Evolutionary conservation across 176 grass and related monocot genomes (phyloP).

Genomic region (Eleusine coracana): DNA sequence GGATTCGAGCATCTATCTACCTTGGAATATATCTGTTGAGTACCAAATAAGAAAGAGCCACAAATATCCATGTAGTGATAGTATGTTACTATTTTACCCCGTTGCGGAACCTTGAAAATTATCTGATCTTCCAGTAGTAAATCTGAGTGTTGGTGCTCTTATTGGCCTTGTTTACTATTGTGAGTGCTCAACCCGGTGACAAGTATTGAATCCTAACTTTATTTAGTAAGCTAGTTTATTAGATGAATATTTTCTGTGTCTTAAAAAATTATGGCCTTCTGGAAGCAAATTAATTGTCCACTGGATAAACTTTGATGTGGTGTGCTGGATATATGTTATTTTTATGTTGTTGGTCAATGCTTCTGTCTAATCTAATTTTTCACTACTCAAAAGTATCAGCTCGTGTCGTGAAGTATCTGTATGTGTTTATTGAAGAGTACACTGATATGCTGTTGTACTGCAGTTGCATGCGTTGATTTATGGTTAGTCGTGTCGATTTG

Average conservation of each 20-base stretch:
- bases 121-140: background rate
- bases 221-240: background rate
- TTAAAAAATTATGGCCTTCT: background rate
- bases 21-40: slow-evolving; percentile 22
- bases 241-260: background rate
- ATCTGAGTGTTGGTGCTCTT: background rate
- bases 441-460: background rate
- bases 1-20: slow-evolving; percentile 39
- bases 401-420: background rate
- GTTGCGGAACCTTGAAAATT: background rate
- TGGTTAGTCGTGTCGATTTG: background rate
- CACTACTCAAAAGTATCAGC: background rate
- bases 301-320: background rate
- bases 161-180: no score
- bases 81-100: background rate
- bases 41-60: slow-evolving; percentile 3
- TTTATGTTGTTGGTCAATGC: background rate
- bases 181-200: background rate
- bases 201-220: background rate
- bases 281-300: background rate
- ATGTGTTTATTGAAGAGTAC: background rate
- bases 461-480: background rate
- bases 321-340: background rate
- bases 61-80: background rate
- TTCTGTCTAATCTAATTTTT: background rate